Evolutionary conservation across 257 asterid species (phyloP).

Genomic region (Anisodus tanguticus): DNA sequence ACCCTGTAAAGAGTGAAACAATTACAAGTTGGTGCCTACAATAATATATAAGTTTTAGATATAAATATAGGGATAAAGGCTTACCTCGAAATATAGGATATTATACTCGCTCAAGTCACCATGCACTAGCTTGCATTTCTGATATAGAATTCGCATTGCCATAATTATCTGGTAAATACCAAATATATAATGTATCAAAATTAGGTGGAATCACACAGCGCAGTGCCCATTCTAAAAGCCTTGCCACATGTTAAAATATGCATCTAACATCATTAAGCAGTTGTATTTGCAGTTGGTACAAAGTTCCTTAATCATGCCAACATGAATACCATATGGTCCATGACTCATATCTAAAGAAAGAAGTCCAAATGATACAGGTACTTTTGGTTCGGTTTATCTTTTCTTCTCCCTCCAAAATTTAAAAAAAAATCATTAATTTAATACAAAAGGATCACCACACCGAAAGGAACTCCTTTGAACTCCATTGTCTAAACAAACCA

Average conservation of each 20-base stretch:
- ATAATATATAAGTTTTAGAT: not conserved
- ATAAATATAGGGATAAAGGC: conserved; percentile 22
- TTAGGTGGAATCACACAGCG: not conserved
- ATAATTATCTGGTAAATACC: conserved; percentile 59
- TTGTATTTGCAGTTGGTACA: not conserved
- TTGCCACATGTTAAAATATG: not conserved
- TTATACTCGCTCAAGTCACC: conserved; percentile 97
- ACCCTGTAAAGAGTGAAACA: conserved; percentile 53
- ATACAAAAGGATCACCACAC: not conserved
- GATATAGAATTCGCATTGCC: conserved; percentile 80
- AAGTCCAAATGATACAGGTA: not conserved
- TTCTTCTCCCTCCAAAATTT: not conserved
- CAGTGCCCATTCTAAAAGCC: not conserved
- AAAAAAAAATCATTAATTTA: not conserved
- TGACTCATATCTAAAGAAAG: not conserved
- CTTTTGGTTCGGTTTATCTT: not conserved
- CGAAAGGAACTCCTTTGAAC: not conserved
- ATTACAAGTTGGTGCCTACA: conserved; percentile 19
- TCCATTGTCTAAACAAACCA: not conserved
- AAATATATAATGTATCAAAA: not conserved
- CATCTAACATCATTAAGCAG: not conserved
- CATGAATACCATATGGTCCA: not conserved
- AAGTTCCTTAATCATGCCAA: not conserved
- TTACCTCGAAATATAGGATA: conserved; percentile 83
- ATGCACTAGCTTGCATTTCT: conserved; percentile 95